Evolutionary conservation across 345 rosid species (phyloP), one percentile per base, ranked within the genome.

Genomic region (Citrus trifoliata): DNA sequence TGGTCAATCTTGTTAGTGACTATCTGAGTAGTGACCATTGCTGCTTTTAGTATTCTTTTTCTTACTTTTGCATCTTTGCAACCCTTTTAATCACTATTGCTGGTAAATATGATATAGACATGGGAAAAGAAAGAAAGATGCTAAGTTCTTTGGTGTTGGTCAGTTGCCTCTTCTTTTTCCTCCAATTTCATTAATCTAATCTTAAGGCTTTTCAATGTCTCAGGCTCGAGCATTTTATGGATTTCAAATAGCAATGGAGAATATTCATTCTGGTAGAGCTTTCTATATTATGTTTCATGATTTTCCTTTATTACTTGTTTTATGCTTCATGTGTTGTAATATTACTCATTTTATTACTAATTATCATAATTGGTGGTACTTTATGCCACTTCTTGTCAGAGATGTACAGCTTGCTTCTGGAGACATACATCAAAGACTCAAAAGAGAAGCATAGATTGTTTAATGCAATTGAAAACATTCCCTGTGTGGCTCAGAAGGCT

Each of bases 151-250:
- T 69, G 6, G 46, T 69, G n/a, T 35, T 4, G n/a, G 27, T 32
- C 42, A 9, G 27, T 9, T 1, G 35, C 27, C 21, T 55, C 25
- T 53, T 33, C 40, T 1, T 4, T 7, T 48, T 76, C 67, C 77
- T 55, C 80, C 25, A 22, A 56, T 42, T 37, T 58, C 24, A 64
- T 70, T 40, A 65, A 0, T 85, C 76, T 82, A 80, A 89, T 27
- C 63, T 38, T 63, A 61, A 35, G 70, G 27, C 60, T 42, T 85
- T 33, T 70, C 35, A 6, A 69, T 65, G 37, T 85, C 73, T 84
- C 89, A 94, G 97, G 98, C 97, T 77, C 89, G 95, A 38, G 97
- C 98, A 55, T 93, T 95, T 85, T 95, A 93, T 74, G 95, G 95
- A 55, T 95, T 95, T 83, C 98, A 95, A 86, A 92, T 95, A 59